Conservation (phyloP, 306 rosid species). For the Cyamopsis tetragonoloba region DNA sequence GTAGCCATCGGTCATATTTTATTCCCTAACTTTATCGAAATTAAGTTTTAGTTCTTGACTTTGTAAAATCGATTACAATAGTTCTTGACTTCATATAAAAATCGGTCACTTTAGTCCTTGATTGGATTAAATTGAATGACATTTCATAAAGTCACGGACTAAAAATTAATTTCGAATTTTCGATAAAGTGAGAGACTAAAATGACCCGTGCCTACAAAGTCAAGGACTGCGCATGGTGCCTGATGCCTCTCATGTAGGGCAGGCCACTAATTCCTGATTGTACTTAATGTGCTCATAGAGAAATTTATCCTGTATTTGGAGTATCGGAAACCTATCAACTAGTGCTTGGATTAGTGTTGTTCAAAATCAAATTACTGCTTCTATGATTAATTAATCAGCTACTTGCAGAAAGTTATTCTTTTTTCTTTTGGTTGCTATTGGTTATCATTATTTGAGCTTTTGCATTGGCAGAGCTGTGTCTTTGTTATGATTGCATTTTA, state of each 20-base stretch:
- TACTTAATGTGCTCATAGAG: not conserved
- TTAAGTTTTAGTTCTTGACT: too few relatives aligned
- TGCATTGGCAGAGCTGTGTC: not conserved
- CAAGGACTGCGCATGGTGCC: too few relatives aligned
- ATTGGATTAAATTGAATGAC: too few relatives aligned
- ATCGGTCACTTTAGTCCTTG: too few relatives aligned
- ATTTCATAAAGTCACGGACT: too few relatives aligned
- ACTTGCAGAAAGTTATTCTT: not conserved
- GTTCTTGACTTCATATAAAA: too few relatives aligned
- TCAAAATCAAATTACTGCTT: conserved; percentile 13
- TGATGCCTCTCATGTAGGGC: not conserved
- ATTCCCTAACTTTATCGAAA: too few relatives aligned
- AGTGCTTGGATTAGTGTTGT: conserved; percentile 21
- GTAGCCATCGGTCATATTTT: too few relatives aligned
- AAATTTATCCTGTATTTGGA: conserved; percentile 6
- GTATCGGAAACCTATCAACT: not conserved
- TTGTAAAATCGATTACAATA: too few relatives aligned
- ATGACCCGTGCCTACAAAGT: too few relatives aligned
- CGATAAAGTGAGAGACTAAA: too few relatives aligned
- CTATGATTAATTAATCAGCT: not conserved
- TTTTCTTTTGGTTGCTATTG: not conserved
- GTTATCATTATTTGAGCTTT: conserved; percentile 5
- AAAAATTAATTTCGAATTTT: too few relatives aligned
- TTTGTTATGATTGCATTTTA: conserved; percentile 13
- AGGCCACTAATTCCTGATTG: not conserved